These are phyloP conservation scores for Amaranthus tricolor DNA, from an alignment of 179 eudicot genomes.

Conservation along the genomic window DNA sequence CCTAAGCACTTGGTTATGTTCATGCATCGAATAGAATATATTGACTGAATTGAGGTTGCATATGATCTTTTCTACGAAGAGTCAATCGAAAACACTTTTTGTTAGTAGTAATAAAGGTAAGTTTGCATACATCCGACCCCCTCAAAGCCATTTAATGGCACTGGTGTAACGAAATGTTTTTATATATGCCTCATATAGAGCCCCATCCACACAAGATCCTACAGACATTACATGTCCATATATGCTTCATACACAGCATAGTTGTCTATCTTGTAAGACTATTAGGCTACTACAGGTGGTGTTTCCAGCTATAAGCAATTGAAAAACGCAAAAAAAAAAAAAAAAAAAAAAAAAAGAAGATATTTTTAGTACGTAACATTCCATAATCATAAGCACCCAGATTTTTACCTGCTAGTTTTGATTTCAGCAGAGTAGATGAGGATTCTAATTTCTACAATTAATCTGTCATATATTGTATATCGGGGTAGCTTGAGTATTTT, in stretches of 20 bases:
- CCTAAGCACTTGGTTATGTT: background rate
- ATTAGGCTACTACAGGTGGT: background rate
- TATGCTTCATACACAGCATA: background rate
- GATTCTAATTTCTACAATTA: background rate
- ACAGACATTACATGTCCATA: background rate
- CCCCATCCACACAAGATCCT: too few relatives aligned
- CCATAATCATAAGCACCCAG: background rate
- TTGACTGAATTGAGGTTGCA: too few relatives aligned
- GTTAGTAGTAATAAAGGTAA: too few relatives aligned
- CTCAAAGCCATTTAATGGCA: too few relatives aligned
- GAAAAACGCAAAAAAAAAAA: background rate
- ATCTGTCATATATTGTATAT: too few relatives aligned
- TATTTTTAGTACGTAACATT: background rate
- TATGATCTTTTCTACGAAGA: too few relatives aligned
- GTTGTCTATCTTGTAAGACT: background rate
- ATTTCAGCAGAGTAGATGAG: background rate
- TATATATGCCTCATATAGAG: too few relatives aligned
- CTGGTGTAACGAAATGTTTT: too few relatives aligned
- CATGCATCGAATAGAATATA: too few relatives aligned
- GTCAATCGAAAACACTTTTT: too few relatives aligned
- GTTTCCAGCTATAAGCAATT: background rate
- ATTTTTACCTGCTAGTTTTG: background rate
- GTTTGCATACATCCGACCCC: too few relatives aligned
- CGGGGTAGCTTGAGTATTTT: too few relatives aligned
- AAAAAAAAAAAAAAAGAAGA: background rate